These are phyloP conservation scores for Aspergillus fumigatus DNA, from an alignment of 2,329 filamentous ascomycete species.

Conservation along the genomic window DNA sequence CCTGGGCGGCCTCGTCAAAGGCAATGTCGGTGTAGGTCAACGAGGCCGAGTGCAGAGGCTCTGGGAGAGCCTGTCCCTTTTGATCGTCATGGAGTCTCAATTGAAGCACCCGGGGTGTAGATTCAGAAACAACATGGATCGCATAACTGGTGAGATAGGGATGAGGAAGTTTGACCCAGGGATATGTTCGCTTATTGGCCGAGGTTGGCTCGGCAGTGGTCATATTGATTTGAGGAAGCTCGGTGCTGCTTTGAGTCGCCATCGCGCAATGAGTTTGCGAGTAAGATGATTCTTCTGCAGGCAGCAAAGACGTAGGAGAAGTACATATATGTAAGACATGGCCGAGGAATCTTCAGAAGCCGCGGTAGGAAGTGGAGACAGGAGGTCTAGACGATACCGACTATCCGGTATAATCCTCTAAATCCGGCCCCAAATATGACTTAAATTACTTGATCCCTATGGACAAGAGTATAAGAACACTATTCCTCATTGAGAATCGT, in stretches of 20 bases:
- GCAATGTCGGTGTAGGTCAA: conserved; percentile 37
- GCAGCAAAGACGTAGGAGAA: neutral
- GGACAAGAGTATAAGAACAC: no score
- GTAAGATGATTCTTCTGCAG: neutral
- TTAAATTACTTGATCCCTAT: no score
- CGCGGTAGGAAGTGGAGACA: conserved; percentile 3
- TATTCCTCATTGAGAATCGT: no score
- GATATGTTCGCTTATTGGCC: conserved; percentile 17
- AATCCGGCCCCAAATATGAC: no score
- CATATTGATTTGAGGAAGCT: neutral
- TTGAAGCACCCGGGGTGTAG: conserved; percentile 23
- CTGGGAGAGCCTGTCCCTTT: conserved; percentile 28
- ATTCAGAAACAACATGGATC: conserved; percentile 27
- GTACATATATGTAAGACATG: neutral
- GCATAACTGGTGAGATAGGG: conserved; percentile 44
- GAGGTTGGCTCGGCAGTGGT: neutral
- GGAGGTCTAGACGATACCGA: no score
- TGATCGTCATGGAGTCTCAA: conserved; percentile 33
- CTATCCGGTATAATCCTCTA: no score
- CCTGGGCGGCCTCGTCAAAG: conserved; percentile 17
- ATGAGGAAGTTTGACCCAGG: conserved; percentile 44
- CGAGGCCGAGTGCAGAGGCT: conserved; percentile 37
- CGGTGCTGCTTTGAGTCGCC: neutral
- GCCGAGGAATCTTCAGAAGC: no score
- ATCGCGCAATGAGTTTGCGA: neutral